These are phyloP conservation scores for Spergularia azorica DNA, from an alignment of 179 eudicot species.

Conservation along the genomic window DNA sequence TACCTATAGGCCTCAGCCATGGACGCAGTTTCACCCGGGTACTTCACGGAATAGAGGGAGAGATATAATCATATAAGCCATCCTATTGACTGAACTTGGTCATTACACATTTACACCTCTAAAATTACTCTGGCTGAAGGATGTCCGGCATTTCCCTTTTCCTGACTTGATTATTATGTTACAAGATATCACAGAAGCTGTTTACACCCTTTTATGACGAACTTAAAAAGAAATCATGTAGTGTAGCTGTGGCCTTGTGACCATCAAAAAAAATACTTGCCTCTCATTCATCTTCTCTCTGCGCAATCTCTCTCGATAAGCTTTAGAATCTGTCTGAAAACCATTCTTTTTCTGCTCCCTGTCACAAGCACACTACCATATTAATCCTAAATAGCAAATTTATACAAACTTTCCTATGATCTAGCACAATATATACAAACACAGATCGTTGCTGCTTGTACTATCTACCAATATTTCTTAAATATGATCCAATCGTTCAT, in stretches of 20 bases:
- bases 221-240: background rate
- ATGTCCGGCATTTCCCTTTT: background rate
- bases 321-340: constrained; percentile 16
- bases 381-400: background rate
- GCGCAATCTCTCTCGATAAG: constrained; percentile 19
- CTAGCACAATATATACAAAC: background rate
- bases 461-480: too few species aligned
- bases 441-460: background rate
- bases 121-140: too few species aligned
- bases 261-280: background rate
- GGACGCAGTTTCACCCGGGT: too few species aligned
- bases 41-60: too few species aligned
- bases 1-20: too few species aligned
- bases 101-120: too few species aligned
- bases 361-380: background rate
- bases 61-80: too few species aligned
- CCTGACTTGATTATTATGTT: background rate
- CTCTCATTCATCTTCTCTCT: constrained; percentile 28
- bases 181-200: background rate
- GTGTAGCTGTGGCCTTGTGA: background rate
- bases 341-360: constrained; percentile 12
- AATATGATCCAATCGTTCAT: too few species aligned
- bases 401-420: background rate
- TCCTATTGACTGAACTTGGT: too few species aligned
- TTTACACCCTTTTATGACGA: background rate